These are phyloP conservation scores for Kwoniella sp. DNA, from an alignment of 768 basidiomycete species.

Conservation along the genomic window DNA sequence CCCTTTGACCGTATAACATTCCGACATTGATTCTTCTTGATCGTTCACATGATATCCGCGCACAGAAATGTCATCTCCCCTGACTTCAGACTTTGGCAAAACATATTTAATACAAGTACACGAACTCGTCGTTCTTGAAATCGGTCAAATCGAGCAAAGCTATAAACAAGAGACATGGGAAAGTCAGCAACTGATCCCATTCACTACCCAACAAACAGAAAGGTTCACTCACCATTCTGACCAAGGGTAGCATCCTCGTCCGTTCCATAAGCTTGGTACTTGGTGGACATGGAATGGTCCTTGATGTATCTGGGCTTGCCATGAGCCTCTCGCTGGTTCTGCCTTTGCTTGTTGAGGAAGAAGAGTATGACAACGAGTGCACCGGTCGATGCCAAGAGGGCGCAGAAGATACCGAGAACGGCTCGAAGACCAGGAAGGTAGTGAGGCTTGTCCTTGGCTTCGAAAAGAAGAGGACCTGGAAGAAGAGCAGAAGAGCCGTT, in stretches of 20 bases:
- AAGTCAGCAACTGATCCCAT: not conserved
- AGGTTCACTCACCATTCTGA: conserved; percentile 22
- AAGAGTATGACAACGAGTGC: conserved; percentile 31
- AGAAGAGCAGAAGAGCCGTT: too few species aligned
- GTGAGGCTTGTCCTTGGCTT: conserved; percentile 40
- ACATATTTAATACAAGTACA: conserved; percentile 20
- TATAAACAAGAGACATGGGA: not conserved
- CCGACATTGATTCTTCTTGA: not conserved
- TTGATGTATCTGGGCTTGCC: conserved; percentile 52
- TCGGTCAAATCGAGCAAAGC: conserved; percentile 35
- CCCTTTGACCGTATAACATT: not conserved
- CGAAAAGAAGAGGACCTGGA: conserved; percentile 48
- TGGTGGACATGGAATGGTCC: conserved; percentile 42
- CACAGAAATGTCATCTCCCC: not conserved
- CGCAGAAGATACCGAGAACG: conserved; percentile 46
- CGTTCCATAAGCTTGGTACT: conserved; percentile 28
- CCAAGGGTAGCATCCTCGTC: conserved; percentile 17
- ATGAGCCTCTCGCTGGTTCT: conserved; percentile 44
- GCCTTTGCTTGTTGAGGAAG: conserved; percentile 49
- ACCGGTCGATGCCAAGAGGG: conserved; percentile 13
- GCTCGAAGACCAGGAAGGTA: conserved; percentile 42
- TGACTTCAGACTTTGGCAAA: not conserved
- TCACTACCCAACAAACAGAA: not conserved
- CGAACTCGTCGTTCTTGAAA: conserved; percentile 35
- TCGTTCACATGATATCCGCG: not conserved